A percentile compares a stretch with the other conserved stretches of the same genome.
These are phyloP conservation scores for Phyllostachys edulis DNA, from an alignment of 176 grass and related monocot species.

Conservation along the genomic window DNA sequence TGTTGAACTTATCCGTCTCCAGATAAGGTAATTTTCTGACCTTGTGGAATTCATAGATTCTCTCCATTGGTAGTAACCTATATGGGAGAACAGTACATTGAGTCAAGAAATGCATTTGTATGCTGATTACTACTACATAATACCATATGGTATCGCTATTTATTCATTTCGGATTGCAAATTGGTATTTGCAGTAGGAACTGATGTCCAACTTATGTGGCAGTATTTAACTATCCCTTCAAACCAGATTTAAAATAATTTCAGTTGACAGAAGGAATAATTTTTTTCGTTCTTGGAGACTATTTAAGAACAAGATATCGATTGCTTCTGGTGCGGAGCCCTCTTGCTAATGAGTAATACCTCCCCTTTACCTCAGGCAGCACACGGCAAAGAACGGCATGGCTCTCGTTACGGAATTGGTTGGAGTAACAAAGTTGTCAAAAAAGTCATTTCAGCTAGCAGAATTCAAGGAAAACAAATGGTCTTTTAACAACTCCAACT, in stretches of 20 bases:
- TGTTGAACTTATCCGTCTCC: slow-evolving; percentile 62
- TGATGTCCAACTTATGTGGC: neutral
- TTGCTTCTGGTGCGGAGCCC: neutral
- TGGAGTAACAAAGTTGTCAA: slow-evolving; percentile 46
- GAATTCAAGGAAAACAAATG: slow-evolving; percentile 67
- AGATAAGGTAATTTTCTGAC: slow-evolving; percentile 60
- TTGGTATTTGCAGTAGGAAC: neutral
- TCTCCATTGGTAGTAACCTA: neutral
- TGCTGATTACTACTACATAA: slow-evolving; percentile 15
- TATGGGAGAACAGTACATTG: neutral
- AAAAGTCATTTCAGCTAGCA: slow-evolving; percentile 52
- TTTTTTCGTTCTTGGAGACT: neutral
- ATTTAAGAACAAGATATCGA: neutral
- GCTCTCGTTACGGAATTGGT: slow-evolving; percentile 45
- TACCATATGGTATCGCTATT: neutral
- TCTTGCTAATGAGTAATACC: neutral
- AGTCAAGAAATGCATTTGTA: neutral
- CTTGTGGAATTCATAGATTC: neutral
- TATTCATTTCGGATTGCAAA: neutral
- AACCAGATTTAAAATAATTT: neutral
- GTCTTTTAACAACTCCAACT: slow-evolving; percentile 50
- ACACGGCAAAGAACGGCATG: slow-evolving; percentile 35
- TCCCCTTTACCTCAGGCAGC: slow-evolving; percentile 29
- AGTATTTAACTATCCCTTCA: neutral
- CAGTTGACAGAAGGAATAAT: neutral